phyloP scores from a whole-genome alignment of 2,329 filamentous ascomycete genomes.

The Aspergillus novoparasiticus region DNA sequence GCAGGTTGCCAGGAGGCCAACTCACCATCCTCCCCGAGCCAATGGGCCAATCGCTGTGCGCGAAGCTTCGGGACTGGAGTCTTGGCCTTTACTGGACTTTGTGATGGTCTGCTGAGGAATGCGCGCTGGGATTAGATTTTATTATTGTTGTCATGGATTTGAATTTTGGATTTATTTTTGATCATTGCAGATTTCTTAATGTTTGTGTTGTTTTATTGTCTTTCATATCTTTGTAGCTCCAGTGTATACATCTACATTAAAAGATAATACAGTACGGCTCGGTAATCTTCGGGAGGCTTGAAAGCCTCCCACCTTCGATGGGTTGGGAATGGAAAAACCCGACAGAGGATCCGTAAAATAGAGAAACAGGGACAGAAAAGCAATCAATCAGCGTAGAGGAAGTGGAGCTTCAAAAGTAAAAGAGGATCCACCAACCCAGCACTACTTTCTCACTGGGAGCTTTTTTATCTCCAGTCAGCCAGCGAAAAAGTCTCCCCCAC shows the following conservation, averaged over 20 bases:
- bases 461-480: conserved; percentile 17
- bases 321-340: background rate
- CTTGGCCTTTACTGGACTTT: conserved; percentile 6
- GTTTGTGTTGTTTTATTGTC: background rate
- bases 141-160: background rate
- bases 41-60: conserved; percentile 5
- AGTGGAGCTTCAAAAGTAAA: conserved; percentile 4
- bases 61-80: conserved; percentile 2
- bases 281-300: background rate
- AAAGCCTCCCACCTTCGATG: background rate
- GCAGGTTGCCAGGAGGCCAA: conserved; percentile 6
- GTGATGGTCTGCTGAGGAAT: background rate
- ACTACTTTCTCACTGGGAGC: conserved; percentile 11
- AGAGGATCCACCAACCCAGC: conserved; percentile 12
- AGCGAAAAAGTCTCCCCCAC: conserved; percentile 22
- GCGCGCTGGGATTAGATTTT: background rate
- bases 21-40: conserved; percentile 2
- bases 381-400: conserved; percentile 9
- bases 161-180: background rate
- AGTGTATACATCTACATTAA: background rate
- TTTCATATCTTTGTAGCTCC: background rate
- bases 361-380: conserved; percentile 7
- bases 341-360: conserved; percentile 1
- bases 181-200: background rate
- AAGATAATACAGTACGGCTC: background rate